phyloP scores from a whole-genome alignment of 352 stramenopile species.

The Phytophthora pisi region DNA sequence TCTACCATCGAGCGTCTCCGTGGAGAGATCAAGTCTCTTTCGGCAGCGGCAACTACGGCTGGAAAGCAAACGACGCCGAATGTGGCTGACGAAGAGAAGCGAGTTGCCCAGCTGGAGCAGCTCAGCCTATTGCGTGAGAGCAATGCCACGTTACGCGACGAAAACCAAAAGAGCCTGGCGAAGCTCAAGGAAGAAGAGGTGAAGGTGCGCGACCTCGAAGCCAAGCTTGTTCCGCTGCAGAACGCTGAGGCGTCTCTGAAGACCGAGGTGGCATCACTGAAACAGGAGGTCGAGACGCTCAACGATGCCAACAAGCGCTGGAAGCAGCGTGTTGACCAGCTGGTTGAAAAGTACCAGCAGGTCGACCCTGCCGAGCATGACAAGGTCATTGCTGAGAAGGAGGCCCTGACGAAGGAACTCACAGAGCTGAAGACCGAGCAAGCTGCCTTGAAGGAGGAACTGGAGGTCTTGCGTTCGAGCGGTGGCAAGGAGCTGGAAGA shows the following conservation, averaged over 20 bases:
- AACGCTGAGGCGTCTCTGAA: conserved; percentile 51
- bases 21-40: conserved; percentile 59
- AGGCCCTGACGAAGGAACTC: conserved; percentile 55
- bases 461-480: conserved; percentile 53
- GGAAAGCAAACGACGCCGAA: conserved; percentile 14
- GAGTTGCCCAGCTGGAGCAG: conserved; percentile 70
- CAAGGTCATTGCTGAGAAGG: conserved; percentile 67
- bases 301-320: conserved; percentile 73
- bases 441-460: conserved; percentile 43
- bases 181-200: conserved; percentile 61
- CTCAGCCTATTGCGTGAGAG: conserved; percentile 79
- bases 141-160: conserved; percentile 78
- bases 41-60: conserved; percentile 19
- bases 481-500: conserved; percentile 61
- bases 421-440: conserved; percentile 49
- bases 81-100: conserved; percentile 48
- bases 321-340: conserved; percentile 81
- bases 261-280: conserved; percentile 58
- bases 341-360: conserved; percentile 87
- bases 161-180: conserved; percentile 64
- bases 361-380: conserved; percentile 76
- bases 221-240: conserved; percentile 57
- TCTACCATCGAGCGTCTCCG: conserved; percentile 64
- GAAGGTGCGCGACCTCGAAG: conserved; percentile 53
- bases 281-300: conserved; percentile 65